Evolutionary conservation across 805 yeast species (phyloP).

Genomic region (Kodamaea leandrae): DNA sequence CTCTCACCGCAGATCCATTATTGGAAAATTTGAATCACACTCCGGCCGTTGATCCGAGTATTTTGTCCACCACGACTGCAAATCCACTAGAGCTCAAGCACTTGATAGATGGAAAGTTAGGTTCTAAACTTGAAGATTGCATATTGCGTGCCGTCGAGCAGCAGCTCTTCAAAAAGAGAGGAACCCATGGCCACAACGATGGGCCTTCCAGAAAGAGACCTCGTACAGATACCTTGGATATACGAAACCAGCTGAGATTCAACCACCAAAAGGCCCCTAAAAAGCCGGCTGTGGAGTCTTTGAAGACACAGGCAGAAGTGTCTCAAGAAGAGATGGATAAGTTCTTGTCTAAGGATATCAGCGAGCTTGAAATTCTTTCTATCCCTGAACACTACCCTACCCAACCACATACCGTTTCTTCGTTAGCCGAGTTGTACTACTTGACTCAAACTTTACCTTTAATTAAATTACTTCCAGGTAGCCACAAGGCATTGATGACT

Average conservation of each 20-base stretch:
- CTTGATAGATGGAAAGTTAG: constrained; percentile 3
- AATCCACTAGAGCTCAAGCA: constrained; percentile 8
- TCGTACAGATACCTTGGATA: background rate
- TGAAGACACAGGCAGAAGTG: constrained; percentile 21
- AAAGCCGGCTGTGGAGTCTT: constrained; percentile 13
- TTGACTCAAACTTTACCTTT: constrained; percentile 86
- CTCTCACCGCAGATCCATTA: constrained; percentile 16
- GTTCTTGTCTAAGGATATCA: constrained; percentile 24
- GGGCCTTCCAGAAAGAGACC: background rate
- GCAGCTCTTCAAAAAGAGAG: constrained; percentile 6
- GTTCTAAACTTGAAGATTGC: constrained; percentile 3
- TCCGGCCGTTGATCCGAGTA: constrained; percentile 6
- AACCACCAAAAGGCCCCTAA: constrained; percentile 2
- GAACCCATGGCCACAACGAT: constrained; percentile 1
- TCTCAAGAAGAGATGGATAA: constrained; percentile 21
- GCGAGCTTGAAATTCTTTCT: constrained; percentile 36
- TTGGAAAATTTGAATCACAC: constrained; percentile 6
- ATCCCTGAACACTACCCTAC: constrained; percentile 44
- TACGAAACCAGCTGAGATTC: background rate
- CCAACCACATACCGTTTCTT: constrained; percentile 40
- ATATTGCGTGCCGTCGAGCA: constrained; percentile 7
- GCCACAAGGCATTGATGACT: constrained; percentile 84
- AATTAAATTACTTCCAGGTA: constrained; percentile 73
- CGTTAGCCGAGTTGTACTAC: constrained; percentile 83
- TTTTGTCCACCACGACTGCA: background rate